A percentile compares a stretch with the other conserved stretches of the same genome.
Evolutionary conservation across 371 early-diverging fungal genomes (phyloP).

Genomic region (Mucor sp.): DNA sequence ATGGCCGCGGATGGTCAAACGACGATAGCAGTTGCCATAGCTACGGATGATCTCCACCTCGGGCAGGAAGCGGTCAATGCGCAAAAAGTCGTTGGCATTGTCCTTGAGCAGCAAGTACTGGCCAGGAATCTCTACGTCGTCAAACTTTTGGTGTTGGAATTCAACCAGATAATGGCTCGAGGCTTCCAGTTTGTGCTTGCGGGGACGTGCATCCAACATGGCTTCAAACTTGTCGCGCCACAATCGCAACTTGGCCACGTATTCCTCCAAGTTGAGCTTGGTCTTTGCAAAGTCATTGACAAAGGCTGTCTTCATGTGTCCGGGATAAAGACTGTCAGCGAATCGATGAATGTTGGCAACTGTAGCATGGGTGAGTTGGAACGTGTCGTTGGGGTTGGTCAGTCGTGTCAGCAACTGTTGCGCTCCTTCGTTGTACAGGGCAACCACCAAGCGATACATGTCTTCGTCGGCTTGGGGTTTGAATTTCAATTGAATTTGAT

Average conservation of each 20-base stretch:
- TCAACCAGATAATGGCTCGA: conserved; percentile 93
- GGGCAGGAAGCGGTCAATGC: conserved; percentile 93
- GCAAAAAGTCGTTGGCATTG: conserved; percentile 87
- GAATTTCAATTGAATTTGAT: conserved; percentile 90
- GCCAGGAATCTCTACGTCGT: conserved; percentile 97
- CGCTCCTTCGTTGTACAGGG: conserved; percentile 86
- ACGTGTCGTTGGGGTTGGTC: conserved; percentile 65
- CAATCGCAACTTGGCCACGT: conserved; percentile 77
- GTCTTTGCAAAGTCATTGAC: conserved; percentile 85
- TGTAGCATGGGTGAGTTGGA: conserved; percentile 72
- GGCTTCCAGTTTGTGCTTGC: conserved; percentile 81
- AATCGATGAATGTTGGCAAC: conserved; percentile 84
- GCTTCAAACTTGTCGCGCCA: conserved; percentile 93
- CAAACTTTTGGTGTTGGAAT: conserved; percentile 97
- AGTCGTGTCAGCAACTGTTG: conserved; percentile 73
- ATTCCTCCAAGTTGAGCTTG: conserved; percentile 78
- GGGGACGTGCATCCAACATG: conserved; percentile 79
- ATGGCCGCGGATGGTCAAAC: conserved; percentile 88
- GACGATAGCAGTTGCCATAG: conserved; percentile 72
- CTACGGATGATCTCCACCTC: conserved; percentile 84
- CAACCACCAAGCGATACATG: conserved; percentile 91
- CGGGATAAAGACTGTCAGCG: conserved; percentile 82
- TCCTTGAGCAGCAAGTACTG: conserved; percentile 88
- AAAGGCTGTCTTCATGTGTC: conserved; percentile 78
- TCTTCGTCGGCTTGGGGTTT: conserved; percentile 96